phyloP scores from a whole-genome alignment of 2,329 filamentous ascomycete genomes.

The Alternaria brassicae region DNA sequence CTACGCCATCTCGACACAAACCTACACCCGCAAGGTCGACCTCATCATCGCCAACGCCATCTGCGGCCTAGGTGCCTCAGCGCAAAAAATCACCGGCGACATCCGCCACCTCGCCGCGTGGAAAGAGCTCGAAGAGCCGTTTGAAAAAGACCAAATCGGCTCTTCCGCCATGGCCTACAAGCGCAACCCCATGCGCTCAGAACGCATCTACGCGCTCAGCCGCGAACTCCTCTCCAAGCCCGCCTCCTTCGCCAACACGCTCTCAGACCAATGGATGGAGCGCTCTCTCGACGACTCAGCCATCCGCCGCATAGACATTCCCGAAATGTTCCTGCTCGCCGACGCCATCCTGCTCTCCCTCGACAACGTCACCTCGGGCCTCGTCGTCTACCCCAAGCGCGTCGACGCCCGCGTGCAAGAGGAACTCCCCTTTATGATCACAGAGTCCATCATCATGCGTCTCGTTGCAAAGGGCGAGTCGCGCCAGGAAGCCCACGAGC shows the following conservation, averaged over 20 bases:
- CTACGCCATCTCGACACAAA: conserved; percentile 74
- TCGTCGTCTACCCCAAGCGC: conserved; percentile 78
- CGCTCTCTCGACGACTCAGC: conserved; percentile 79
- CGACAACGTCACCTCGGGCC: conserved; percentile 74
- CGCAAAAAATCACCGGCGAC: conserved; percentile 75
- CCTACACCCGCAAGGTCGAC: conserved; percentile 83
- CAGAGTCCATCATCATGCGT: conserved; percentile 66
- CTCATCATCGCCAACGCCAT: conserved; percentile 82
- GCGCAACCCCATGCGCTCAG: conserved; percentile 65
- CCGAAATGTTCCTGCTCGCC: conserved; percentile 58
- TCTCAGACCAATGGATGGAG: conserved; percentile 80
- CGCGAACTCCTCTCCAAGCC: conserved; percentile 63
- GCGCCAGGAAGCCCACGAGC: conserved; percentile 83
- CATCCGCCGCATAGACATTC: conserved; percentile 64
- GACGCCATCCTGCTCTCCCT: conserved; percentile 70
- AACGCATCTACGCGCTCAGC: conserved; percentile 66
- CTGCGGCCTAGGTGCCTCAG: conserved; percentile 78
- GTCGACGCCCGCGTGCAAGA: conserved; percentile 70
- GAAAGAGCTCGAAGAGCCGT: conserved; percentile 88
- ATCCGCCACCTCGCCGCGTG: conserved; percentile 75
- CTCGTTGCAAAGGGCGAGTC: conserved; percentile 73
- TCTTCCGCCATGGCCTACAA: conserved; percentile 67
- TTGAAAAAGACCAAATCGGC: conserved; percentile 72
- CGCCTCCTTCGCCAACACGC: conserved; percentile 66
- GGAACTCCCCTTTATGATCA: conserved; percentile 88